Evolutionary conservation across 352 stramenopile species (phyloP).

Genomic region (Pythium guiyangense): DNA sequence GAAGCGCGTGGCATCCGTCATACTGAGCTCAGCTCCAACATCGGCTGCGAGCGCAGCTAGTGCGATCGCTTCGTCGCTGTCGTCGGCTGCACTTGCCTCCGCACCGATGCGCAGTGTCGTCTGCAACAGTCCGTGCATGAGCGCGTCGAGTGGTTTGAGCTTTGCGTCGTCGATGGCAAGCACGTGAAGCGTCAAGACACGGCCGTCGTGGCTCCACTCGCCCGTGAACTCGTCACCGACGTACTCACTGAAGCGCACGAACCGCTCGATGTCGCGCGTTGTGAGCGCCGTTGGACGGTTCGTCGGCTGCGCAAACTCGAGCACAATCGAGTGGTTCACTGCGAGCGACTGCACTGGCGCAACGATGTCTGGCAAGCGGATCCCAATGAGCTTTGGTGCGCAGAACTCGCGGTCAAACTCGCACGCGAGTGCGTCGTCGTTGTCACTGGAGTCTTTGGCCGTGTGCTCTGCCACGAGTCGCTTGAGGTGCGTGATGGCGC

Average conservation of each 20-base stretch:
- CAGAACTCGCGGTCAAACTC: conserved; percentile 55
- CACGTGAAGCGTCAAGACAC: conserved; percentile 40
- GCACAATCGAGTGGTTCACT: conserved; percentile 36
- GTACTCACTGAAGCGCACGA: conserved; percentile 53
- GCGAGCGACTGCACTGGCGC: conserved; percentile 18
- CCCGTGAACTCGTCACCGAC: conserved; percentile 45
- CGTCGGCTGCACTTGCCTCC: not conserved
- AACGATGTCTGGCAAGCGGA: conserved; percentile 39
- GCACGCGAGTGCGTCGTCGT: conserved; percentile 22
- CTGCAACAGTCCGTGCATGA: conserved; percentile 42
- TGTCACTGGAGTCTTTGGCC: not conserved
- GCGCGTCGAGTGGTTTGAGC: conserved; percentile 29
- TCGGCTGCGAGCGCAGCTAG: not conserved
- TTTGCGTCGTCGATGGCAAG: conserved; percentile 23
- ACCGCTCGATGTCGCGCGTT: conserved; percentile 29
- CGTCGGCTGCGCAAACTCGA: conserved; percentile 54
- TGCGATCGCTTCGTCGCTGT: not conserved
- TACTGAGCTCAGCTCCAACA: not conserved
- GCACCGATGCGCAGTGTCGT: conserved; percentile 17
- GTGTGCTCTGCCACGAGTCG: not conserved
- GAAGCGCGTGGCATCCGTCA: conserved; percentile 15
- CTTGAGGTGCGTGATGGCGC: not conserved
- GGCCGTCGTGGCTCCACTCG: conserved; percentile 30
- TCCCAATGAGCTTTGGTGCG: conserved; percentile 39
- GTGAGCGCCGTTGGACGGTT: conserved; percentile 30